A percentile compares a stretch with the other conserved stretches of the same genome.
These are phyloP conservation scores for Pyrenophora tritici-repentis DNA, from an alignment of 2,329 filamentous ascomycete species.

Conservation along the genomic window DNA sequence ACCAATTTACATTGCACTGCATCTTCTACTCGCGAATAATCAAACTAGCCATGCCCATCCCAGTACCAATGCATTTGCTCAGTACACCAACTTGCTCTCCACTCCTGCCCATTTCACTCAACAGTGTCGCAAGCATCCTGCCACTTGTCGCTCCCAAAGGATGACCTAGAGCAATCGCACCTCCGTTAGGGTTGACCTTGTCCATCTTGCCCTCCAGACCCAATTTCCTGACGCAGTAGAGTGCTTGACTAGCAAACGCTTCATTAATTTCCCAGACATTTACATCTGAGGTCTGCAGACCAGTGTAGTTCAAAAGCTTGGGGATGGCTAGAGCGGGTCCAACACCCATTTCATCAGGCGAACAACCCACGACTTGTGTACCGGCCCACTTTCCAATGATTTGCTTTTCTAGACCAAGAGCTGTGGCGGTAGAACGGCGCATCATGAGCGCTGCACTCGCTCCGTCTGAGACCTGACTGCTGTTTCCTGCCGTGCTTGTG, in stretches of 20 bases:
- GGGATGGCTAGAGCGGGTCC: slow-evolving; percentile 87
- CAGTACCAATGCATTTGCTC: slow-evolving; percentile 76
- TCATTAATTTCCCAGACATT: slow-evolving; percentile 94
- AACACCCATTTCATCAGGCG: slow-evolving; percentile 91
- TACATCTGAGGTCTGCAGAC: slow-evolving; percentile 70
- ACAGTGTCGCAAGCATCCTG: slow-evolving; percentile 75
- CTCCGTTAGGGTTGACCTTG: slow-evolving; percentile 88
- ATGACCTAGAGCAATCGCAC: slow-evolving; percentile 92
- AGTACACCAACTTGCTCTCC: slow-evolving; percentile 79
- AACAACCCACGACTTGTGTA: slow-evolving; percentile 75
- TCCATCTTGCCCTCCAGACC: slow-evolving; percentile 70
- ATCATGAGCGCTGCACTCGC: slow-evolving; percentile 84
- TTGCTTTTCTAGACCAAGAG: slow-evolving; percentile 68
- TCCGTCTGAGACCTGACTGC: slow-evolving; percentile 83
- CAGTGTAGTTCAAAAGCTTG: slow-evolving; percentile 72
- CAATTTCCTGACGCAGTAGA: slow-evolving; percentile 73
- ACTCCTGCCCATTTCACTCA: slow-evolving; percentile 69
- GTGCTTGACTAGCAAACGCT: slow-evolving; percentile 67
- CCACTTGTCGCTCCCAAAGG: slow-evolving; percentile 88
- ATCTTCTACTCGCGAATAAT: slow-evolving; percentile 52
- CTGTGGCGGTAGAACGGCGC: slow-evolving; percentile 77
- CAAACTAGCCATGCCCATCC: slow-evolving; percentile 60
- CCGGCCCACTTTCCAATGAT: slow-evolving; percentile 86
- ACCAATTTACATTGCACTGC: neutral
- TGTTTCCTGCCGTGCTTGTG: slow-evolving; percentile 82